phyloP scores from a whole-genome alignment of 441 rosid genomes.

The Gossypium davidsonii region DNA sequence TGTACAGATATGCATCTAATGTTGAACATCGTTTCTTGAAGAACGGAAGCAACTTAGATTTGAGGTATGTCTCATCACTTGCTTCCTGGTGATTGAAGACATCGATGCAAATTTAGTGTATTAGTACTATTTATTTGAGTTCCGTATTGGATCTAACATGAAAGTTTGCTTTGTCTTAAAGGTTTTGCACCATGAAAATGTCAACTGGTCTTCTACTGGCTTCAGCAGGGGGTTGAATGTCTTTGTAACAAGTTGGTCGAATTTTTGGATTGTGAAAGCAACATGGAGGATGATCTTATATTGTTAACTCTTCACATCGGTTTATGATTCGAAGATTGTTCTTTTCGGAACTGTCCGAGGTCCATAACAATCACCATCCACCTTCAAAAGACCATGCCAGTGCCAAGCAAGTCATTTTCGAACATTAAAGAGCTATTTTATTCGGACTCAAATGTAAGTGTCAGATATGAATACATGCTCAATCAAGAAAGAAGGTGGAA shows the following conservation, averaged over 20 bases:
- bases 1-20: too few species aligned
- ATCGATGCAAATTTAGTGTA: background rate
- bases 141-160: background rate
- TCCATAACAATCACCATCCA: background rate
- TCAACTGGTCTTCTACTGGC: background rate
- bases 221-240: background rate
- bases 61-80: background rate
- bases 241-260: background rate
- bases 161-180: background rate
- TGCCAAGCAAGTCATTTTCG: too few species aligned
- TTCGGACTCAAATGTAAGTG: background rate
- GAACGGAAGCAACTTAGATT: too few species aligned
- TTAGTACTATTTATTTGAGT: background rate
- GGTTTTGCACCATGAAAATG: background rate
- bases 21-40: too few species aligned
- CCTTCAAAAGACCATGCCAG: background rate
- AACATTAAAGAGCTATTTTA: background rate
- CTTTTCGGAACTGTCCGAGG: background rate
- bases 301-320: background rate
- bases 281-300: background rate
- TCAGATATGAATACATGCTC: background rate
- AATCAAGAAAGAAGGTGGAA: too few species aligned
- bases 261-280: background rate
- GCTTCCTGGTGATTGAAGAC: background rate
- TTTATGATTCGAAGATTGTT: background rate